Evolutionary conservation across 163 green algal genomes (phyloP).

Genomic region (Volvox carteri): DNA sequence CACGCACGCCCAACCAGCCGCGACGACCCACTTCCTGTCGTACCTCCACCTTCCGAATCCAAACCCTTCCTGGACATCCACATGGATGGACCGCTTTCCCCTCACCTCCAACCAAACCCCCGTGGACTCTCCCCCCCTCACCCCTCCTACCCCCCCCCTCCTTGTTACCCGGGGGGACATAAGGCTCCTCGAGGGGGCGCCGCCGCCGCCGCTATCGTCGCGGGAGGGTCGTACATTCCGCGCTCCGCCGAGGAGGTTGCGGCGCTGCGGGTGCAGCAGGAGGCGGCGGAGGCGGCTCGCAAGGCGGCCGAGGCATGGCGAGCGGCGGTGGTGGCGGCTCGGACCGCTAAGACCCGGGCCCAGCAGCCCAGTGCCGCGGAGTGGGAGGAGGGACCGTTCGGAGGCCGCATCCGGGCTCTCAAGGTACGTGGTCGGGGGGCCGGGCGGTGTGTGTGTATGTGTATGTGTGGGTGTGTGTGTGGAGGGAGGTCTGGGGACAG

Average conservation of each 20-base stretch:
- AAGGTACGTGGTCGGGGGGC: constrained; percentile 1
- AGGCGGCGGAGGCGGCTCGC: constrained; percentile 29
- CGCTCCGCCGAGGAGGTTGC: constrained; percentile 34
- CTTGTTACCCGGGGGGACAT: too few species aligned
- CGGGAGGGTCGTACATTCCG: background rate
- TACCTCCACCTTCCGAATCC: too few species aligned
- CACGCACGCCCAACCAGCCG: too few species aligned
- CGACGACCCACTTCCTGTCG: too few species aligned
- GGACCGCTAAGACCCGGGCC: background rate
- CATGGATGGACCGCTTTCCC: too few species aligned
- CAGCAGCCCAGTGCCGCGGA: constrained; percentile 23
- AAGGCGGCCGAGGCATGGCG: constrained; percentile 32
- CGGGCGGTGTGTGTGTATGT: too few species aligned
- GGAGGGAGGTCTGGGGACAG: too few species aligned
- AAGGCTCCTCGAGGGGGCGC: background rate
- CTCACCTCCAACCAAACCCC: too few species aligned
- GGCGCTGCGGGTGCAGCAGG: constrained; percentile 2
- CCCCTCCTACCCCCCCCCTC: background rate
- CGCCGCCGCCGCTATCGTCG: background rate
- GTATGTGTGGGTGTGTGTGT: too few species aligned
- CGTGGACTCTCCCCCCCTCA: too few species aligned
- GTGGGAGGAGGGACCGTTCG: constrained; percentile 34
- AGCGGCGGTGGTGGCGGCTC: constrained; percentile 31
- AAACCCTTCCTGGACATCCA: too few species aligned
- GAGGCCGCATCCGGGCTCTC: constrained; percentile 44